These are phyloP conservation scores for Exophiala aquamarina DNA, from an alignment of 2,329 filamentous ascomycete genomes.

Conservation along the genomic window DNA sequence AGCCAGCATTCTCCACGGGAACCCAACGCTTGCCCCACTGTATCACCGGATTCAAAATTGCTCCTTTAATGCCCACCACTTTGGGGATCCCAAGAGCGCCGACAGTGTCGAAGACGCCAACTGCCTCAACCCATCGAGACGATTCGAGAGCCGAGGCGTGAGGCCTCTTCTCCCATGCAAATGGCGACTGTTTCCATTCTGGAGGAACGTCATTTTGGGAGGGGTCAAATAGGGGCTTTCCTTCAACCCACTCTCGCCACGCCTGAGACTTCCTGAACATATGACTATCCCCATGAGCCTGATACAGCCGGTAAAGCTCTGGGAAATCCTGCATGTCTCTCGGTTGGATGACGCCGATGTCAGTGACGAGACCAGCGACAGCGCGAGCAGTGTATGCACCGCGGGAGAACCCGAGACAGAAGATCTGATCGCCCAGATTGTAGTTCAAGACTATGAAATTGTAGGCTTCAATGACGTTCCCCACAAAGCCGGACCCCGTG, in stretches of 20 bases:
- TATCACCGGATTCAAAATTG: too few relatives aligned
- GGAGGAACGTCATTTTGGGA: too few relatives aligned
- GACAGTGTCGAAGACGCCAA: constrained; percentile 37
- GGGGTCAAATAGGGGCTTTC: too few relatives aligned
- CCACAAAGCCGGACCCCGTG: constrained; percentile 9
- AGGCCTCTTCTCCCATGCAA: too few relatives aligned
- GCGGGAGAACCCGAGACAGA: constrained; percentile 50
- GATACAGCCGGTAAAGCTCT: constrained; percentile 23
- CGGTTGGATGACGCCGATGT: constrained; percentile 41
- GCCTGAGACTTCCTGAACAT: too few relatives aligned
- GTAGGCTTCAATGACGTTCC: constrained; percentile 16
- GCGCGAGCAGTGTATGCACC: constrained; percentile 47
- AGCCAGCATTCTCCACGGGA: background rate
- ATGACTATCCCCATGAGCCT: too few relatives aligned
- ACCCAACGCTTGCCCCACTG: constrained; percentile 8
- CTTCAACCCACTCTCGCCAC: too few relatives aligned
- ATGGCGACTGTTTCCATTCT: too few relatives aligned
- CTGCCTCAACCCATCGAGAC: constrained; percentile 26
- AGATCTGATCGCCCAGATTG: constrained; percentile 47
- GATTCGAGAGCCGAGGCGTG: too few relatives aligned
- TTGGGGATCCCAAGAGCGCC: constrained; percentile 35
- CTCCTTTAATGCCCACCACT: constrained; percentile 8
- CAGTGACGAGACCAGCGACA: constrained; percentile 45
- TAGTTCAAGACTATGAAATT: constrained; percentile 34
- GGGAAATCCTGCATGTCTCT: constrained; percentile 26